Percentiles rank a stretch among this genome's conserved stretches.
Evolutionary conservation across 169 alveolate species (phyloP).

Genomic region (Plasmodium reichenowi): DNA sequence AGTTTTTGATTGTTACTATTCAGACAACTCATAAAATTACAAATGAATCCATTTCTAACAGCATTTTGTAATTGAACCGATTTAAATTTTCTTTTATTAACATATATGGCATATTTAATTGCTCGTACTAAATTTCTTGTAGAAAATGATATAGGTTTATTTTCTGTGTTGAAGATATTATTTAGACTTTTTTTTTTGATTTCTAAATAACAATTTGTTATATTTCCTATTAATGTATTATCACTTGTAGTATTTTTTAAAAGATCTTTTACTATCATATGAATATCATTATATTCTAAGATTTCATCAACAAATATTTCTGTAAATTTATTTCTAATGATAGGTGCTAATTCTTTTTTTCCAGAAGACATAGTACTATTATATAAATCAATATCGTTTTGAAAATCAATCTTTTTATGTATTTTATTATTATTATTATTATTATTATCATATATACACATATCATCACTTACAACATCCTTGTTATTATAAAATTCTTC

Average conservation of each 20-base stretch:
- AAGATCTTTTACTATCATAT: conserved; percentile 77
- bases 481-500: neutral
- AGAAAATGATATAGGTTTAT: conserved; percentile 57
- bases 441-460: neutral
- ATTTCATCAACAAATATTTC: conserved; percentile 97
- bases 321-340: conserved; percentile 94
- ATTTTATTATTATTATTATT: neutral
- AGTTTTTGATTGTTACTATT: conserved; percentile 23
- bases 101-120: conserved; percentile 45
- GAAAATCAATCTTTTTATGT: conserved; percentile 80
- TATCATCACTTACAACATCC: conserved; percentile 67
- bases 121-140: conserved; percentile 74
- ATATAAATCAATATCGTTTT: conserved; percentile 83
- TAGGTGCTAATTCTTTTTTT: conserved; percentile 96
- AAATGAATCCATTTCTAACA: conserved; percentile 51
- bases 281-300: conserved; percentile 78
- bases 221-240: conserved; percentile 52
- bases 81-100: conserved; percentile 48
- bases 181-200: conserved; percentile 57
- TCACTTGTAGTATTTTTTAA: conserved; percentile 74
- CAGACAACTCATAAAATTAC: conserved; percentile 47
- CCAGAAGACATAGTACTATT: conserved; percentile 94
- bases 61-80: conserved; percentile 31
- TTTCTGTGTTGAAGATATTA: conserved; percentile 26
- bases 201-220: conserved; percentile 79